phyloP scores from a whole-genome alignment of 768 basidiomycete genomes.

The Pisolithus sp. region DNA sequence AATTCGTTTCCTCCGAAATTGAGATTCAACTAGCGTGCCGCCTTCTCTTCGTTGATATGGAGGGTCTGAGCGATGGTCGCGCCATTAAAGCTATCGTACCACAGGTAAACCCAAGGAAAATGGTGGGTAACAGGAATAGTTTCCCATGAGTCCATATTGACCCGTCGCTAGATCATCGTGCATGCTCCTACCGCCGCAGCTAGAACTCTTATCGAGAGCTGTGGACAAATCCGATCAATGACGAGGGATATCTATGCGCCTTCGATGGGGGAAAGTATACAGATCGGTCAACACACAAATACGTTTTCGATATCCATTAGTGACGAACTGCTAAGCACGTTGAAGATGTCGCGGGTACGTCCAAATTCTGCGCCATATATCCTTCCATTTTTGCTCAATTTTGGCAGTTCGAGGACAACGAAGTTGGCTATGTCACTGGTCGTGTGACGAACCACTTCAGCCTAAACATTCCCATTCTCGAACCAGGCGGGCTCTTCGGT shows the following conservation, averaged over 20 bases:
- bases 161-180: conserved; percentile 67
- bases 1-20: conserved; percentile 71
- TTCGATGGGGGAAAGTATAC: conserved; percentile 62
- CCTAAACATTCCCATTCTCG: conserved; percentile 84
- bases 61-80: conserved; percentile 93
- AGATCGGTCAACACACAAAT: conserved; percentile 93
- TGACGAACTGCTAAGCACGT: conserved; percentile 71
- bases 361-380: background rate
- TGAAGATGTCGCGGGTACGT: conserved; percentile 83
- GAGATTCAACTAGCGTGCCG: conserved; percentile 81
- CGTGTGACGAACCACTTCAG: conserved; percentile 80
- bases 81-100: conserved; percentile 96
- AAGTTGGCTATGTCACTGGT: conserved; percentile 89
- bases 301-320: conserved; percentile 92
- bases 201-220: conserved; percentile 69
- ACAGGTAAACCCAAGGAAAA: conserved; percentile 92
- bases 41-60: conserved; percentile 90
- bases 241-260: conserved; percentile 91
- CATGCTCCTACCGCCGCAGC: conserved; percentile 68
- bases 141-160: background rate
- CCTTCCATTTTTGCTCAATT: conserved; percentile 3
- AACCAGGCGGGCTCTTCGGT: conserved; percentile 46
- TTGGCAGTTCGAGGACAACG: conserved; percentile 90
- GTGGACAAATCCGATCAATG: conserved; percentile 79
- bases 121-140: conserved; percentile 46